Base-by-base conservation (phyloP, 2,329 filamentous ascomycete genomes). In the Diaporthe nobilis region DNA sequence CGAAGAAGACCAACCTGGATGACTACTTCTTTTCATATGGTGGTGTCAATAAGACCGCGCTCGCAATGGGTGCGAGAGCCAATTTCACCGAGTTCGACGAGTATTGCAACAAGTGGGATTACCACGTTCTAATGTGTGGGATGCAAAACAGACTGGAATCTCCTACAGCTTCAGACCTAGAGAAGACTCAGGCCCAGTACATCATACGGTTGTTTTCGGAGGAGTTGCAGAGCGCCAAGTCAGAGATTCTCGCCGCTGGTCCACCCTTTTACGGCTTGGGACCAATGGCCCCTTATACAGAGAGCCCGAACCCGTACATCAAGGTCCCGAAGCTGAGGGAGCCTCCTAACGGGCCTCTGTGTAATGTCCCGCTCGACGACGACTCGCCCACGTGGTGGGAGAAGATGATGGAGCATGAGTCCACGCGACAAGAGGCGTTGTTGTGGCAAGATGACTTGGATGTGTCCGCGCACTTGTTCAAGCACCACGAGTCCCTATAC, bases 21-120 rank as follows among this genome's bases (percentile, higher is more conserved):
- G 44, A 47, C 7, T 0, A 2, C 1, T 8, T 8, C 4, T 47
- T 20, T 8, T 0, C 3, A 0, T 20, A 22, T 49, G 17, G 8
- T 49, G 6, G 8, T 22, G 2, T 49, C 44, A 17, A 49, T 7
- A 49, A 20, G 17, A 17, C 15, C 44, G 7, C 0, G 7, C 15
- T 47, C 44, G 17, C 44, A 8, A 8, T 2, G 1, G 0, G 7
- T 47, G 44, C 44, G 17, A 47, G 17, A 22, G 2, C 5, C 44
- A 6, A 47, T 8, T 7, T 5, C 9, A 6, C 7, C 12, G 0
- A 47, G 2, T 47, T 47, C 44, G 17, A 5, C 44, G 7, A 7
- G 3, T 17, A 20, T 13, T 4, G 1, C 44, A 3, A 28, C 3
- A 28, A 28, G 2, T 20, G 5, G 6, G 7, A 22, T 22, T 2